Conservation (phyloP, 2,329 filamentous ascomycete species). For the Hypoxylon sp. region DNA sequence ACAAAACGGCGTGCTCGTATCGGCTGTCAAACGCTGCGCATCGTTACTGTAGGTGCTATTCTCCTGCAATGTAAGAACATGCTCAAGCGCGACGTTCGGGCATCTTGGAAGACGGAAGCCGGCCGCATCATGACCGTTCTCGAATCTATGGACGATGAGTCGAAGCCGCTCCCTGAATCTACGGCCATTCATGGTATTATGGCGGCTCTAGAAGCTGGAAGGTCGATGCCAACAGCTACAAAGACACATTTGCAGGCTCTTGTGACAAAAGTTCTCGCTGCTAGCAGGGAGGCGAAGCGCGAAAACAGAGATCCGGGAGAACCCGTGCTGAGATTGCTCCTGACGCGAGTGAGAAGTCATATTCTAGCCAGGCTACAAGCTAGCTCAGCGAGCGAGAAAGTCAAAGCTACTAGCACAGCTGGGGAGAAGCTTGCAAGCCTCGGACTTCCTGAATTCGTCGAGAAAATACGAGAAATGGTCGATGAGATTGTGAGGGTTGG, state of each 20-base stretch:
- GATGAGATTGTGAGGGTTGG: constrained; percentile 77
- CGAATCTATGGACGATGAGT: constrained; percentile 65
- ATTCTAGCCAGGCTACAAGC: constrained; percentile 76
- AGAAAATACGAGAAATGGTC: constrained; percentile 77
- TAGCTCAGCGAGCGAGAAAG: constrained; percentile 77
- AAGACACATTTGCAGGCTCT: constrained; percentile 71
- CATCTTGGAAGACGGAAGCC: constrained; percentile 82
- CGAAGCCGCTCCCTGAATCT: constrained; percentile 61
- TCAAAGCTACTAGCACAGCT: constrained; percentile 77
- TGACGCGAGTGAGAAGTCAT: constrained; percentile 77
- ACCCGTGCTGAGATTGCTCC: constrained; percentile 75
- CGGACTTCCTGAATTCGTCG: constrained; percentile 81
- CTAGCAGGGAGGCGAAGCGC: constrained; percentile 63
- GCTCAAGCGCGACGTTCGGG: constrained; percentile 83
- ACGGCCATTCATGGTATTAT: constrained; percentile 72
- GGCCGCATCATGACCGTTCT: constrained; percentile 79
- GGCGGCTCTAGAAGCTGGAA: constrained; percentile 73
- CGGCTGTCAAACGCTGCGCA: constrained; percentile 71
- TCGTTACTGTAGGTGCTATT: constrained; percentile 81
- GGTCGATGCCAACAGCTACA: constrained; percentile 75
- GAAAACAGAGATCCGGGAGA: constrained; percentile 64
- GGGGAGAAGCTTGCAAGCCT: constrained; percentile 78
- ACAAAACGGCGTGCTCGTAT: constrained; percentile 72
- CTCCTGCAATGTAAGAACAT: constrained; percentile 86
- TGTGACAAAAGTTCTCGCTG: constrained; percentile 69